Evolutionary conservation across 2,329 filamentous ascomycete genomes (phyloP), one percentile per base, ranked within the genome.

Genomic region (Aaosphaeria pasadenensis): DNA sequence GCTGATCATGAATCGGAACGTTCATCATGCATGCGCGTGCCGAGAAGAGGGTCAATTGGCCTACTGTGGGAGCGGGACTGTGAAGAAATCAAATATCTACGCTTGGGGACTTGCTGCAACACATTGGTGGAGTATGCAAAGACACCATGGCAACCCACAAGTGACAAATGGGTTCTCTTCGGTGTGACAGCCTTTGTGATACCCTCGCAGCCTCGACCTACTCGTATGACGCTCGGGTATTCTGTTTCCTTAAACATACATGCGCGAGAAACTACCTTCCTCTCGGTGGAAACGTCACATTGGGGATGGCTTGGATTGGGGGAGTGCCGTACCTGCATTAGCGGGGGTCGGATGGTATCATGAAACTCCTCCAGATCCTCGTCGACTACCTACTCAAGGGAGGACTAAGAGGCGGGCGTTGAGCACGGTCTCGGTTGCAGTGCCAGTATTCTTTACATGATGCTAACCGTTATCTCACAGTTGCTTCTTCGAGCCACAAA

Each of bases 281-380:
- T 28, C 30, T 59, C 66, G 66, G 65, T 63, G 62, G 54, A 68
- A 64, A 59, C 53, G 54, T 57, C 63, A 39, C 45, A 62, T 68
- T 63, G 51, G 66, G 60, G 56, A 28, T 39, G 24, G 49, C 52
- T 54, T 56, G 42, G 43, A 56, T 46, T 39, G 47, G 39, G 33
- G 9, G 24, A 40, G 24, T 13, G 39, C 39, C 55, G 67, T 69
- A 70, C 67, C 67, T 70, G 66, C 67, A 57, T 63, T 69, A 69
- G 67, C 55, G 57, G 55, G 54, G 52, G 46, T 48, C 50, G 50
- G 55, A 48, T 53, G 46, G 53, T 47, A 44, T 56, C 54, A 61
- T 67, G 66, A 69, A 68, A 69, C 64, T 49, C 58, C 51, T 59
- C 49, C 59, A 51, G 49, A 52, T 24, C 49, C 54, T 48, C 51